Evolutionary conservation across 768 basidiomycete species (phyloP), one percentile per base, ranked within the genome.

Genomic region (Clathrus columnatus): DNA sequence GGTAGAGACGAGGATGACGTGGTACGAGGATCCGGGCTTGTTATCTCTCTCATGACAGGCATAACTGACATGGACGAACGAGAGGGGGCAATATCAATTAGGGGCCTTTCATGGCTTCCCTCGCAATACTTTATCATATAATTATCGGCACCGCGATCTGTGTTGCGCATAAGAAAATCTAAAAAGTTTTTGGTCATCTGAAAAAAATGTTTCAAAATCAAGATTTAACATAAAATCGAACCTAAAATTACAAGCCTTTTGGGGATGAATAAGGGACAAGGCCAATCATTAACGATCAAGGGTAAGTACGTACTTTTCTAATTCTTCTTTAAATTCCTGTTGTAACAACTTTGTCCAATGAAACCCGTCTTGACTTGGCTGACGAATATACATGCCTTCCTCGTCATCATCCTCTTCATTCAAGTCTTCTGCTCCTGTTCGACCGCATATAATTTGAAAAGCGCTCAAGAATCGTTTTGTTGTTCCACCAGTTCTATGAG

Each of bases 111-210:
- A 56, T 87, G 85, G 41, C 81, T 82, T 44, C 79, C 84, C 69
- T 88, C 86, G 65, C 90, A 91, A 65, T 84, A 89, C 67, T 89
- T 91, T 70, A 92, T 86, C 90, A 92, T 92, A 68, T 87, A 92
- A 67, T 91, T 91, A 72, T 91, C 90, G 0, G 88, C 84, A 17
- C 82, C 85, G 50, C 91, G 82, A 65, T 92, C 91, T 18, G 92
- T 94, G 67, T 93, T 94, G 51, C 91, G 81, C 85, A 94, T 94
- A 44, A 95, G 75, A 69, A 87, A 91, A 69, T 94, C 91, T 87
- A 21, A 30, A 26, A 51, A 30, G 48, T 42, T 46, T 47, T 50
- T 16, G 24, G 28, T 7, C 21, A 44, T 43, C 14, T 26, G 53
- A n/a, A 36, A 2, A 29, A 57, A 27, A n/a, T 28, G 17, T 27